Base-by-base conservation (phyloP, 352 stramenopile genomes). In the Phytophthora brassicae region DNA sequence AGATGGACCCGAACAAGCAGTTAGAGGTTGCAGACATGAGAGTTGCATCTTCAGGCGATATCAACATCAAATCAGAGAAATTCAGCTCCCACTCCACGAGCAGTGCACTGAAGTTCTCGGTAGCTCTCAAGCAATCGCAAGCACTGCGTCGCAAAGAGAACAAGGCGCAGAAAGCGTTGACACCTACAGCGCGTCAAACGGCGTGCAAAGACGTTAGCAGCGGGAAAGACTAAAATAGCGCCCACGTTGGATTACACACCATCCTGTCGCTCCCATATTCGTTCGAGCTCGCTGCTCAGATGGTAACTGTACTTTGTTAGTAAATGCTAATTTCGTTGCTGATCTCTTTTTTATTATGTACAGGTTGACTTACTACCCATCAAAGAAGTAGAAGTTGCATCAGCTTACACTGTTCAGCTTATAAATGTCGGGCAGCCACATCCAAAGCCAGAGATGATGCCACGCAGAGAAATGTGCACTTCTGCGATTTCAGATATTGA, bases 381-480 rank as follows among this genome's bases (percentile, higher is more conserved):
- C 16, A 23, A 23, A n/a, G 16, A 43, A 43, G 6, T 43, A 12
- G 3, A 43, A 7, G 36, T 43, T 7, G 9, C 5, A 3, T 13
- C 16, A 9, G 11, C 4, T 14, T n/a, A 49, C 19, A 58, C 22
- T 1, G 29, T 50, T 14, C 51, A 48, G 24, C 16, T 36, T 12
- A 58, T 58, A 39, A 58, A 58, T 22, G 38, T 49, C 9, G 51
- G 38, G 1, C 51, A 58, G 8, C n/a, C 23, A n/a, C 12, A 42
- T 19, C 38, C 38, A n/a, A 11, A 49, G 11, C 38, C 38, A 9
- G 23, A 14, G 9, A 20, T 4, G 17, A 48, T 58, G 4, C 39
- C 44, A n/a, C 24, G 16, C 2, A 22, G 38, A n/a, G n/a, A 22
- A 19, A n/a, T 22, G 9, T 58, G 26, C 17, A n/a, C 38, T 28